These are phyloP conservation scores for Candida tropicalis DNA, from an alignment of 1,139 yeast genomes.

Conservation along the genomic window DNA sequence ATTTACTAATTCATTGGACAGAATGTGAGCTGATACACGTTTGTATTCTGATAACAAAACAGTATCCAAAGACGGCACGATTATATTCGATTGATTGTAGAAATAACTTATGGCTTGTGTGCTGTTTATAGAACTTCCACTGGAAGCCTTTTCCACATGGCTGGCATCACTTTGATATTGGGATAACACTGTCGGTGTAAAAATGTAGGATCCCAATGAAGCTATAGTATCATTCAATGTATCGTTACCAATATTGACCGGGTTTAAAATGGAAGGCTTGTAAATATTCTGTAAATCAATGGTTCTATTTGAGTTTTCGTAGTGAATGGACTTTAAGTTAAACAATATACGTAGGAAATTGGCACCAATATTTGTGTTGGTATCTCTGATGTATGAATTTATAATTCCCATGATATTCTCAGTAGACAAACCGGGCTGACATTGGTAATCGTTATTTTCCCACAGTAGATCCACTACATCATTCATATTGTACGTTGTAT, in stretches of 20 bases:
- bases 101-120: constrained; percentile 11
- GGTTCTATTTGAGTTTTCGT: constrained; percentile 15
- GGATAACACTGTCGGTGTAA: constrained; percentile 29
- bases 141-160: background rate
- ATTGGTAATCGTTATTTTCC: constrained; percentile 31
- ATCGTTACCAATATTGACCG: constrained; percentile 28
- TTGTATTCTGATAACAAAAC: constrained; percentile 46
- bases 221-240: constrained; percentile 29
- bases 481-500: constrained; percentile 23
- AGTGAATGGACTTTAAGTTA: constrained; percentile 36
- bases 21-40: constrained; percentile 43
- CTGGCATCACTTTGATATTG: constrained; percentile 9
- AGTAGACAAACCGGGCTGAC: constrained; percentile 50
- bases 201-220: constrained; percentile 24
- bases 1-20: constrained; percentile 27
- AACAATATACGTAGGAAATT: constrained; percentile 57
- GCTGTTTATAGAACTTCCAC: background rate
- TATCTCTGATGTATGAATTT: constrained; percentile 37
- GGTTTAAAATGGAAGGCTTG: constrained; percentile 8
- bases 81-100: constrained; percentile 24
- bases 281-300: constrained; percentile 11
- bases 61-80: constrained; percentile 42
- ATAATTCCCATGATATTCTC: constrained; percentile 39
- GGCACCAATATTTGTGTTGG: constrained; percentile 61
- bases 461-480: constrained; percentile 24